phyloP scores from a whole-genome alignment of 495 filamentous ascomycete species.

The Tirmania nivea region DNA sequence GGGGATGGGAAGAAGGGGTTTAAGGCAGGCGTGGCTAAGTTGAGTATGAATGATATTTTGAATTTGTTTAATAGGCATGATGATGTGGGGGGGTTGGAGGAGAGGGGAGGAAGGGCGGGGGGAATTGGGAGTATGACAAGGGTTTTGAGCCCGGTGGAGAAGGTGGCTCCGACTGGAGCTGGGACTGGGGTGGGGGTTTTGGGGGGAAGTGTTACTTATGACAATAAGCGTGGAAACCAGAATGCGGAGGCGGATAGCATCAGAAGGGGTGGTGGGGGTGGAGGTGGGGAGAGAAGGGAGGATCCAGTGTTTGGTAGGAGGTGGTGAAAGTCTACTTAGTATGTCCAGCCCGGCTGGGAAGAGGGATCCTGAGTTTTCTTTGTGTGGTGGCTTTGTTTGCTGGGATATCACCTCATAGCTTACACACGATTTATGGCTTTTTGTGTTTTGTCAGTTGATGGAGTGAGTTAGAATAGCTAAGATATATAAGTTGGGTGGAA shows the following conservation, averaged over 20 bases:
- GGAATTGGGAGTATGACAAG: conserved; percentile 8
- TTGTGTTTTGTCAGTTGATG: too few relatives aligned
- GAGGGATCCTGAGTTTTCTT: too few relatives aligned
- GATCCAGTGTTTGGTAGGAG: conserved; percentile 12
- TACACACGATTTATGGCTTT: too few relatives aligned
- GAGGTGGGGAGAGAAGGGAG: conserved; percentile 3
- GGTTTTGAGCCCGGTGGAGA: conserved; percentile 2
- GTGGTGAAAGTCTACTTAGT: background rate
- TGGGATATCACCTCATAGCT: too few relatives aligned
- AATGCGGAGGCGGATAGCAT: background rate
- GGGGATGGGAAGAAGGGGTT: conserved; percentile 37
- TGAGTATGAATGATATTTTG: conserved; percentile 86
- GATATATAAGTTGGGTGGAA: too few relatives aligned
- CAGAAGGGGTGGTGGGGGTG: background rate
- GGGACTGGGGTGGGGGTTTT: too few relatives aligned
- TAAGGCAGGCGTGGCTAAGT: conserved; percentile 49
- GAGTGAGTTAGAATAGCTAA: too few relatives aligned
- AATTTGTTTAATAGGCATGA: conserved; percentile 66
- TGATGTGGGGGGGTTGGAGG: conserved; percentile 20
- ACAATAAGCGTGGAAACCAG: background rate
- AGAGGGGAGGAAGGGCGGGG: conserved; percentile 6
- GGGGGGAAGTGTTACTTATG: background rate
- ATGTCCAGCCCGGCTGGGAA: too few relatives aligned
- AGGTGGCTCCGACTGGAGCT: conserved; percentile 2
- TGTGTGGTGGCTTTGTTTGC: too few relatives aligned